phyloP scores from a whole-genome alignment of 495 filamentous ascomycete genomes.

The Penicillium soppii region DNA sequence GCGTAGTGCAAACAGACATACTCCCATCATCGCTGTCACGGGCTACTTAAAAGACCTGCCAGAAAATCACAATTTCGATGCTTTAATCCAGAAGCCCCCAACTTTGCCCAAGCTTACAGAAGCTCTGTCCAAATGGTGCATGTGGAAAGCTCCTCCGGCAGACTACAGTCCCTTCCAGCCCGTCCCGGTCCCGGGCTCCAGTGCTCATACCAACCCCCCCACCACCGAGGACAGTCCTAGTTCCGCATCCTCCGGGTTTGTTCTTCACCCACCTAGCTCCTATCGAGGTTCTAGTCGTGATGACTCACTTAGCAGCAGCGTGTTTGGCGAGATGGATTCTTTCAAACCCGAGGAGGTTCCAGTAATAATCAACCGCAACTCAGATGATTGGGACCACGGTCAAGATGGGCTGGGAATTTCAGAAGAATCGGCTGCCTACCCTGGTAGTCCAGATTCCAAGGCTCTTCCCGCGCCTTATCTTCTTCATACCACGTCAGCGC shows the following conservation, averaged over 20 bases:
- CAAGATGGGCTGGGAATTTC: conserved; percentile 70
- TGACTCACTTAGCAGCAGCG: conserved; percentile 82
- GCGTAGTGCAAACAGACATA: conserved; percentile 89
- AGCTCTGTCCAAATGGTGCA: conserved; percentile 77
- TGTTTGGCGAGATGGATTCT: conserved; percentile 81
- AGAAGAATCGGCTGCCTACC: conserved; percentile 33
- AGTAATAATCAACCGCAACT: conserved; percentile 68
- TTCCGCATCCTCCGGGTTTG: conserved; percentile 75
- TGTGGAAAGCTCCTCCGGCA: conserved; percentile 80
- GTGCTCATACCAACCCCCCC: conserved; percentile 58
- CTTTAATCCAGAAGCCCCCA: conserved; percentile 92
- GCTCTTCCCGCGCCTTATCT: conserved; percentile 49
- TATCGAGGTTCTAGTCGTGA: conserved; percentile 75
- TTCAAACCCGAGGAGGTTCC: conserved; percentile 76
- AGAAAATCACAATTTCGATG: conserved; percentile 91
- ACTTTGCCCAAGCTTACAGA: conserved; percentile 86
- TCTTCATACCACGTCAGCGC: conserved; percentile 66
- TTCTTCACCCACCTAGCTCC: conserved; percentile 65
- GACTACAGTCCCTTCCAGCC: conserved; percentile 45
- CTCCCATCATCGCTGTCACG: conserved; percentile 95
- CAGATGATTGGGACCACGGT: conserved; percentile 70
- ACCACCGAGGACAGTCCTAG: conserved; percentile 79
- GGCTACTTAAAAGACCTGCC: conserved; percentile 95
- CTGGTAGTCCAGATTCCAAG: conserved; percentile 27
- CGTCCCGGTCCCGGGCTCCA: conserved; percentile 58